Conservation (phyloP, 2,329 filamentous ascomycete genomes). For the Chaetomium sp. region DNA sequence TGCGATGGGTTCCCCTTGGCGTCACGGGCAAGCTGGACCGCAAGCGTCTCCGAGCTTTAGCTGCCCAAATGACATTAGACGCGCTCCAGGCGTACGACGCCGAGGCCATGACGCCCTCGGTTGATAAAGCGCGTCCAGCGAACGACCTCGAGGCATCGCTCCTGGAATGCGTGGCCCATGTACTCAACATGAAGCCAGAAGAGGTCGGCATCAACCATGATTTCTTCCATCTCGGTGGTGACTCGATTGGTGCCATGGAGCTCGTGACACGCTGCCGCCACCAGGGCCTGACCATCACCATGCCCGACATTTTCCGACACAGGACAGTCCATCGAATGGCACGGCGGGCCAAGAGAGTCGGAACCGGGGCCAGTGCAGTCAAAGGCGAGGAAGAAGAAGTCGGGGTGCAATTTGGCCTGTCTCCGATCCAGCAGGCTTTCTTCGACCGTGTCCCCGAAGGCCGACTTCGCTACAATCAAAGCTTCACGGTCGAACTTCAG, state of each 20-base stretch:
- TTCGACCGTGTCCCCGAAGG: not conserved
- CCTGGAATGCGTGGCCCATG: constrained; percentile 5
- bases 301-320: not conserved
- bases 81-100: constrained; percentile 1
- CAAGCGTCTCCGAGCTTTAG: constrained; percentile 3
- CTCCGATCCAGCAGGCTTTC: constrained; percentile 1
- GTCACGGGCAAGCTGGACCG: constrained; percentile 2
- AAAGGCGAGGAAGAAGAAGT: not conserved
- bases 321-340: not conserved
- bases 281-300: constrained; percentile 1
- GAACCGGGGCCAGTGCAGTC: not conserved
- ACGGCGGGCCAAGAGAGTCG: not conserved
- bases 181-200: constrained; percentile 3
- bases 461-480: constrained; percentile 1
- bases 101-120: constrained; percentile 1
- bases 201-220: constrained; percentile 2
- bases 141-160: constrained; percentile 4
- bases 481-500: constrained; percentile 2
- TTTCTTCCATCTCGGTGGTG: constrained; percentile 1
- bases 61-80: constrained; percentile 2
- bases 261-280: not conserved
- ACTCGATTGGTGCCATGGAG: not conserved
- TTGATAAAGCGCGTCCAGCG: constrained; percentile 1
- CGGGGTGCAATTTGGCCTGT: not conserved
- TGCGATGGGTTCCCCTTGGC: not conserved